Percentiles rank a stretch among this genome's conserved stretches.
phyloP scores from a whole-genome alignment of 495 filamentous ascomycete species.

The Hypomontagnella monticulosa region DNA sequence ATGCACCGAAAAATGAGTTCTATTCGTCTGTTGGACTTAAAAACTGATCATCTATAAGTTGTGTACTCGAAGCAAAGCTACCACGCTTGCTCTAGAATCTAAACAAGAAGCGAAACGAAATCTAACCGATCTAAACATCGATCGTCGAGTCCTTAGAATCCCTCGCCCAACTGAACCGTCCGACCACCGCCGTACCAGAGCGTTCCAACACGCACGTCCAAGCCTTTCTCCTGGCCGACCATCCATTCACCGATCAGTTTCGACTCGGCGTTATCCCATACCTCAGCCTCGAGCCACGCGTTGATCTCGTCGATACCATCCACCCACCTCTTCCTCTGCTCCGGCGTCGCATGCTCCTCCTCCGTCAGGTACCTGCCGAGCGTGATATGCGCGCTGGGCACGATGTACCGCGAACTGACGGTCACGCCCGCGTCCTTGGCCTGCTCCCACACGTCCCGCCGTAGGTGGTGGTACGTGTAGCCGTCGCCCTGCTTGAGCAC shows the following conservation, averaged over 20 bases:
- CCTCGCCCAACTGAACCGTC: conserved; percentile 69
- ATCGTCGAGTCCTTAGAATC: conserved; percentile 53
- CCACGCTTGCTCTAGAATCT: neutral
- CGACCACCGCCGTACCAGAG: conserved; percentile 88
- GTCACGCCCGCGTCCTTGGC: conserved; percentile 65
- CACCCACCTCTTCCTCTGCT: conserved; percentile 67
- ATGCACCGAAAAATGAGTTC: no score
- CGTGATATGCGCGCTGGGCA: conserved; percentile 89
- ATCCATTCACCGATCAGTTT: conserved; percentile 68
- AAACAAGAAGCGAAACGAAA: neutral
- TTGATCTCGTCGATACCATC: conserved; percentile 79
- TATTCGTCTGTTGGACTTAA: no score
- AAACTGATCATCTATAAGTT: neutral
- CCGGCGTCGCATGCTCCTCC: conserved; percentile 53
- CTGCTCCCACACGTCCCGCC: conserved; percentile 76
- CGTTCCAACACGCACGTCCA: conserved; percentile 73
- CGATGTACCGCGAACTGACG: conserved; percentile 79
- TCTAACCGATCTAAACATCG: neutral
- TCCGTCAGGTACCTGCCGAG: conserved; percentile 79
- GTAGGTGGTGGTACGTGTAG: conserved; percentile 92
- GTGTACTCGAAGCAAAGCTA: neutral
- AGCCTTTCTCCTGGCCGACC: conserved; percentile 78
- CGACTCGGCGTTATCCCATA: conserved; percentile 66
- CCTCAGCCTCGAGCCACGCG: conserved; percentile 68
- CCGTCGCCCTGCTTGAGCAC: conserved; percentile 54